Evolutionary conservation across 2,329 filamentous ascomycete species (phyloP), one percentile per base, ranked within the genome.

Genomic region (Fusarium sp.): DNA sequence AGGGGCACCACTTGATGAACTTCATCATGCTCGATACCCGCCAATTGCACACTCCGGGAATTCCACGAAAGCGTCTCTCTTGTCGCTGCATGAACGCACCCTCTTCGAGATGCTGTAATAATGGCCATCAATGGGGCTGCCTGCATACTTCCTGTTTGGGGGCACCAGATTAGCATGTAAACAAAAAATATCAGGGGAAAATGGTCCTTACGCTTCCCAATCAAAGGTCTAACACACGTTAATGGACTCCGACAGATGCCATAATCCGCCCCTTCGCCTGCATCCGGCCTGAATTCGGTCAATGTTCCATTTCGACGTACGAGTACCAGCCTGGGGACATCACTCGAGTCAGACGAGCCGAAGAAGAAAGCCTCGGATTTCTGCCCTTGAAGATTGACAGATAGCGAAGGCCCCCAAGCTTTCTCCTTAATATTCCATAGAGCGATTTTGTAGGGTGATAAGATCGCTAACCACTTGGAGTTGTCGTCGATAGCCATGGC

Each of bases 341-440:
- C 58, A 17, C 75, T 72, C 23, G 77, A 41, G n/a, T 66, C 76
- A 25, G 77, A 76, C 8, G 81, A 78, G 0, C 82, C 82, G 69
- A 94, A 93, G 58, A 89, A 88, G 72, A 92, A 88, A 1, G 88
- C 84, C 39, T 87, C 83, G 1, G 88, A 86, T 47, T 84, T 85
- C 49, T 90, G 86, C 10, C 85, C 84, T 21, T 60, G 61, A 27
- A 70, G 70, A 10, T 89, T 85, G 6, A 90, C 79, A 9, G 83
- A 71, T 23, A 88, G 76, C 3, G 80, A 81, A n/a, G 84, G 80
- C 0, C 84, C 84, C 83, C 90, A 90, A 13, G 78, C 79, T 45
- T 83, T 83, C 37, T 87, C 81, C 17, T 79, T 77, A 6, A 92
- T 80, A 67, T 87, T 86, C 88, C 91, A 94, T 6, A 93, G 72